Base-by-base conservation (phyloP, 1,139 yeast genomes). In the Kodamaea plutei region DNA sequence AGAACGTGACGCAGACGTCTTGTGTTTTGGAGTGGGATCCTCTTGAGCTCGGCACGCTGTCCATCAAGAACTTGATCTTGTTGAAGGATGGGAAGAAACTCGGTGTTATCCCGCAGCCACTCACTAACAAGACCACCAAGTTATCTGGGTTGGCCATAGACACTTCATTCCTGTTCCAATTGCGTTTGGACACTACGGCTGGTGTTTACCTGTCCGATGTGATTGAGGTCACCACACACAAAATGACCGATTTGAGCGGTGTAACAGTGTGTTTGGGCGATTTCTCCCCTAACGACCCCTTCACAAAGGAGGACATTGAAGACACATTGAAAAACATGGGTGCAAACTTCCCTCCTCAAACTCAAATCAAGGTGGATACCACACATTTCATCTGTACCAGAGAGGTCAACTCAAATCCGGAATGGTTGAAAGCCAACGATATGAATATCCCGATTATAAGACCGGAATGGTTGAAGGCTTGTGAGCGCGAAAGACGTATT, bases 391-490 rank as follows among this genome's bases (percentile, higher is more conserved):
- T 91, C 10, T 83, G 96, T 45, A 84, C 95, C 1, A 53, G 72
- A 38, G 70, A 69, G 35, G 82, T 78, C 42, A 61, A 68, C 35
- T 77, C 75, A 15, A 68, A 72, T 31, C 58, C 73, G 2, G 87
- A 83, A 50, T 85, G 69, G 63, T 66, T 79, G 41, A 82, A 79
- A 53, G 98, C 98, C 1, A 71, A 75, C 39, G 89, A 83, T 37
- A 74, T 79, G 69, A 91, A 89, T 53, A 88, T 91, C 36, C 99
- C 99, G 3, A 76, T 91, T 25, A 91, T 91, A 16, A 75, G 96
- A 54, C 98, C 98, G 0, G 97, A 91, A 54, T 91, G 97, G 97
- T 66, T 91, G 36, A 82, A 84, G 57, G 96, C 96, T 0, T 91
- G 98, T 63, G 95, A 87, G 48, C 60, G 74, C 29, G 97, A 89